Conservation (phyloP, 2,329 filamentous ascomycete species). For the Raffaelea albimanens region DNA sequence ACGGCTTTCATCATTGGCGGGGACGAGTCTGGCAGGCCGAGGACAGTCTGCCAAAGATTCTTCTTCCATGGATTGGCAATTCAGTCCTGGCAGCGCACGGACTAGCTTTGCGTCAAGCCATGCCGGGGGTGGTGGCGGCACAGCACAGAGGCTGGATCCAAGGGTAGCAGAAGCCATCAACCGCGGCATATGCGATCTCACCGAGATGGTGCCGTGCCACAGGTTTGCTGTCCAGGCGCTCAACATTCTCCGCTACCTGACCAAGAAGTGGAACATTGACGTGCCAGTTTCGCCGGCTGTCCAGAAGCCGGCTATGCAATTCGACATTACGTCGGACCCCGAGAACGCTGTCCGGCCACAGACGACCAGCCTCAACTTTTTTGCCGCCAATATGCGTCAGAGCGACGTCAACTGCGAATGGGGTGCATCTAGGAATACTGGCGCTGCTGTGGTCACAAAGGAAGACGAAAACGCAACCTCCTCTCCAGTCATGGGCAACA, state of each 20-base stretch:
- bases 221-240: slow-evolving; percentile 52
- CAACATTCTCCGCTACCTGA: slow-evolving; percentile 48
- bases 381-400: slow-evolving; percentile 38
- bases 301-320: slow-evolving; percentile 2
- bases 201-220: slow-evolving; percentile 52
- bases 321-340: background rate
- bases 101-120: too few relatives aligned
- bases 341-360: slow-evolving; percentile 28
- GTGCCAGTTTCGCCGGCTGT: slow-evolving; percentile 27
- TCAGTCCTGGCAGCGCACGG: too few relatives aligned
- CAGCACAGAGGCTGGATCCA: too few relatives aligned
- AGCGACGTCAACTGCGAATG: slow-evolving; percentile 39
- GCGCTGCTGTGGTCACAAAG: background rate
- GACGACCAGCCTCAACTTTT: slow-evolving; percentile 47
- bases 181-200: slow-evolving; percentile 47
- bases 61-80: too few relatives aligned
- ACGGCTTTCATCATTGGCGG: too few relatives aligned
- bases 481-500: too few relatives aligned
- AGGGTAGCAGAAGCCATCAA: slow-evolving; percentile 34
- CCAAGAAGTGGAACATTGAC: slow-evolving; percentile 49
- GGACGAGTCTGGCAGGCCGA: too few relatives aligned
- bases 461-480: too few relatives aligned
- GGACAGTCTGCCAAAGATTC: too few relatives aligned
- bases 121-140: too few relatives aligned
- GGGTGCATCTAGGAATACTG: slow-evolving; percentile 18